Conservation (phyloP, 768 basidiomycete species). For the Leccinum barrowsii region DNA sequence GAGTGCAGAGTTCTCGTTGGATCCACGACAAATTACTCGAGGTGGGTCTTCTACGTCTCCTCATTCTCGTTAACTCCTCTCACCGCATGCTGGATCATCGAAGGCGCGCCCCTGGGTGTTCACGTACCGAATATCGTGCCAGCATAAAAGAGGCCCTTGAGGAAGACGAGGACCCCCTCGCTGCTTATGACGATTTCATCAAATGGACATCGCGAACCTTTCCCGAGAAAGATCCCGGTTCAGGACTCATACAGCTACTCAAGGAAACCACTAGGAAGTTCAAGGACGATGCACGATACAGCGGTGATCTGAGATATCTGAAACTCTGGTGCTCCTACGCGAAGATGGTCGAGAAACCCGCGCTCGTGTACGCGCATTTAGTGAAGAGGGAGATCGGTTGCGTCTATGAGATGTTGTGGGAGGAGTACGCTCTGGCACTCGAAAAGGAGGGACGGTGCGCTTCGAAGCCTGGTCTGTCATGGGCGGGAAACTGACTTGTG, state of each 20-base stretch:
- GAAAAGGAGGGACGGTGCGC: conserved; percentile 76
- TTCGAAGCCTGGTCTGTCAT: conserved; percentile 4
- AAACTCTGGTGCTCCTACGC: conserved; percentile 91
- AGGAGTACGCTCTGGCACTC: conserved; percentile 82
- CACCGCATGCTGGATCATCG: conserved; percentile 5
- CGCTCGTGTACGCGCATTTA: conserved; percentile 35
- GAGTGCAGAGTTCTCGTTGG: conserved; percentile 38
- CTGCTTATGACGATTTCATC: conserved; percentile 81
- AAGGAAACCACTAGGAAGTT: conserved; percentile 83
- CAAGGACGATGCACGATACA: conserved; percentile 78
- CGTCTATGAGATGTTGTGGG: conserved; percentile 77
- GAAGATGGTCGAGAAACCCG: conserved; percentile 67
- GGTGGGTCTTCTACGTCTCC: not conserved
- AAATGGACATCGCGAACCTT: conserved; percentile 87
- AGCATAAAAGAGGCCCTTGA: conserved; percentile 51
- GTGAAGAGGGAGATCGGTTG: conserved; percentile 72
- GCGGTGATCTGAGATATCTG: conserved; percentile 84
- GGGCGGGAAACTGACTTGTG: conserved; percentile 4
- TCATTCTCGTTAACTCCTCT: not conserved
- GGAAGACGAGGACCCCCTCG: conserved; percentile 85
- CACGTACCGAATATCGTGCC: conserved; percentile 9
- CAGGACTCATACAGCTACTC: conserved; percentile 76
- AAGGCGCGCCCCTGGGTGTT: conserved; percentile 11
- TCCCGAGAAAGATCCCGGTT: conserved; percentile 59
- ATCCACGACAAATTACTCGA: conserved; percentile 29